Base-by-base conservation (phyloP, 768 basidiomycete genomes). In the Kwoniella bestiolae region DNA sequence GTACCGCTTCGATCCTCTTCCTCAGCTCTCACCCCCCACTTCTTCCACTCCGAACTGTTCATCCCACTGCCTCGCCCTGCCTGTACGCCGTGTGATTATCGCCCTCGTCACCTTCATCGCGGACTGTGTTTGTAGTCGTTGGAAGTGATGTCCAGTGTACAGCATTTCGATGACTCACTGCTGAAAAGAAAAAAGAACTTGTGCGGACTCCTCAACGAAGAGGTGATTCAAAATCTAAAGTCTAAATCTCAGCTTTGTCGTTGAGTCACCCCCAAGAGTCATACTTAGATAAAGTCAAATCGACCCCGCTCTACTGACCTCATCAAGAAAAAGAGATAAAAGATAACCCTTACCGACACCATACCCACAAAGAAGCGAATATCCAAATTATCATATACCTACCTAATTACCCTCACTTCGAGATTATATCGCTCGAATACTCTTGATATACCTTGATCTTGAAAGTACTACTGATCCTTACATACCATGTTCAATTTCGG, bases 351-450 rank as follows among this genome's bases (percentile, higher is more conserved):
- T 11, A 41, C 12, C 5, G 38, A 41, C n/a, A n/a, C n/a, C 41
- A 71, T 67, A 63, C 57, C 67, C 52, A 55, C 66, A 38, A 41
- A 8, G 38, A 41, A 41, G 38, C 38, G 38, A 18, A 41, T 8
- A 41, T 41, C 18, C 38, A 41, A 8, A 41, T 41, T 41, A 41
- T 41, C 18, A 8, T 41, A 41, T 8, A 41, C 8, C 38, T 8
- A 41, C 18, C 8, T 41, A 41, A 41, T 18, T n/a, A n/a, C n/a
- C n/a, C n/a, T n/a, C n/a, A n/a, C n/a, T n/a, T n/a, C n/a, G n/a
- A n/a, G n/a, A n/a, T n/a, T n/a, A n/a, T n/a, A n/a, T n/a, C n/a
- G n/a, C n/a, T n/a, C n/a, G n/a, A n/a, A n/a, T n/a, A n/a, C n/a
- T n/a, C n/a, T n/a, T n/a, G n/a, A n/a, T n/a, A 41, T 18, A 41